Conservation (phyloP, 2,329 filamentous ascomycete genomes). For the Penicillium glabrum region DNA sequence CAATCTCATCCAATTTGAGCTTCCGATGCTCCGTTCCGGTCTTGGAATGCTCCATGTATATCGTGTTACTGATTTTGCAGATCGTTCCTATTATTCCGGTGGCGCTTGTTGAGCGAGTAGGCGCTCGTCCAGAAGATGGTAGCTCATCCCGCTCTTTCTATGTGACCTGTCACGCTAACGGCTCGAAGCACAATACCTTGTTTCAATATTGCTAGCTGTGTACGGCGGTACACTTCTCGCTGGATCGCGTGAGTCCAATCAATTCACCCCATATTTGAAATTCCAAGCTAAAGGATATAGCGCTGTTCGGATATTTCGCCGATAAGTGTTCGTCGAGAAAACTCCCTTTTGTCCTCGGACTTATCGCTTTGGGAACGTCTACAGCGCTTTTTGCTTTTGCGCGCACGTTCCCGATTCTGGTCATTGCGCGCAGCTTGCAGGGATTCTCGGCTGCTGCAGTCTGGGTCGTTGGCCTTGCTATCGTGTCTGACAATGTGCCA, state of each 20-base stretch:
- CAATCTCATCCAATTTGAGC: not conserved
- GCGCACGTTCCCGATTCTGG: constrained; percentile 46
- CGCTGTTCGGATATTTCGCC: constrained; percentile 27
- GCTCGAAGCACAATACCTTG: constrained; percentile 62
- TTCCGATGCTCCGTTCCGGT: no score
- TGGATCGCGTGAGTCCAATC: constrained; percentile 29
- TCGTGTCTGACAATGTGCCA: constrained; percentile 60
- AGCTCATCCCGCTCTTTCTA: constrained; percentile 30
- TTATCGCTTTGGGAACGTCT: constrained; percentile 53
- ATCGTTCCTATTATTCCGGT: constrained; percentile 72
- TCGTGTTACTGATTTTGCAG: constrained; percentile 10
- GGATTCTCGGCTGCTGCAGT: constrained; percentile 59
- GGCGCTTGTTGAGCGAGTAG: constrained; percentile 46
- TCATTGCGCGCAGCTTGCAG: constrained; percentile 56
- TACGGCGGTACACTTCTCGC: constrained; percentile 67
- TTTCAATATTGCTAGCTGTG: constrained; percentile 67
- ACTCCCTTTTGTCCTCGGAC: constrained; percentile 59
- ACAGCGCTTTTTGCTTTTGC: constrained; percentile 58
- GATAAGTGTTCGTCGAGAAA: constrained; percentile 53
- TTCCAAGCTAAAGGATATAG: not conserved
- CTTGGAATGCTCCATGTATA: not conserved
- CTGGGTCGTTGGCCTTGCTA: constrained; percentile 61
- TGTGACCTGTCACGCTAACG: not conserved
- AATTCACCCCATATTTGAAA: not conserved
- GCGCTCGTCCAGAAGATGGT: constrained; percentile 41